Evolutionary conservation across 2,329 filamentous ascomycete genomes (phyloP), one percentile per base, ranked within the genome.

Genomic region (Claviceps digitariae): DNA sequence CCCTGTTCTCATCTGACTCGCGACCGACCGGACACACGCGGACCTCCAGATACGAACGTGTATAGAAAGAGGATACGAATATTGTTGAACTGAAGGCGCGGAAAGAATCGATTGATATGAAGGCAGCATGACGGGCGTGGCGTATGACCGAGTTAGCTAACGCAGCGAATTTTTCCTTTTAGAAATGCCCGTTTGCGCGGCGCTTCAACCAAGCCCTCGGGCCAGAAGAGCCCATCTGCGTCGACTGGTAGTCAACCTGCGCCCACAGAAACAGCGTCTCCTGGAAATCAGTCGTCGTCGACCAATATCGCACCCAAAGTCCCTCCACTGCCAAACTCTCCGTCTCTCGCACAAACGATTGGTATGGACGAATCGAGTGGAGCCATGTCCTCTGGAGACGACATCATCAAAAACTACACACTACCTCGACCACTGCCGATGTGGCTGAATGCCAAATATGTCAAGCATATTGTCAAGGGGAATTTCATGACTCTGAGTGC

Each of bases 401-500:
- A 81, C 54, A 66, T 78, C 51, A 74, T 83, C 58, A 72, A 72
- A 60, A 73, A 73, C 13, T 83, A 83, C 63, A 81, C 84, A 60
- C 73, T 87, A 55, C 84, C 84, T 55, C 77, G 80, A 43, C 79
- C 80, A 34, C 73, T 82, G 55, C 87, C 87, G 17, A 72, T 87
- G 56, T 90, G 87, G 82, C 81, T 90, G 63, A 84, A 87, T 63
- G 78, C 84, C 53, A 73, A 81, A 57, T 86, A 87, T 65, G 84
- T 86, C 52, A 87, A 85, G 66, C 83, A 95, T 64, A 95, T 95
- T 59, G 90, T 96, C 64, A 95, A 91, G 74, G 91, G 91, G 55
- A 97, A 96, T 73, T 96, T 97, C 67, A 89, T 95, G 84, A 96
- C 91, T 12, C 72, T 97, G 55, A 94, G 90, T 63, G 89, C 90